Base-by-base conservation (phyloP, 345 rosid species). In the Gossypium rotundifolium region DNA sequence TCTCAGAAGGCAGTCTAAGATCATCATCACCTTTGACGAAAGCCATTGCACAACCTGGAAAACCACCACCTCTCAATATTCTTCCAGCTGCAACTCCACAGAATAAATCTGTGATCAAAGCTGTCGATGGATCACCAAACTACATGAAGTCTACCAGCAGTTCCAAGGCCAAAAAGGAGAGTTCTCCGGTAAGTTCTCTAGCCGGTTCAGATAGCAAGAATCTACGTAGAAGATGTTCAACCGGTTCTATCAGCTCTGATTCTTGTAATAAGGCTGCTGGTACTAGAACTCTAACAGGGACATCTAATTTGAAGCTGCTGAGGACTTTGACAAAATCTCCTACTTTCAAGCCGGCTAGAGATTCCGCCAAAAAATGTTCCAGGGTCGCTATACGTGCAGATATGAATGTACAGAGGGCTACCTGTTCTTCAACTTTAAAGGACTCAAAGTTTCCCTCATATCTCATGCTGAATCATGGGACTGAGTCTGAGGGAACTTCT, bases 71-170 rank as follows among this genome's bases (percentile, higher is more conserved):
- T 48, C 8, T 42, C 2, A 66, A 63, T 71, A 77, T 53, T 40
- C 81, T 53, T 40, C 81, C 68, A 74, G 17, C 70, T 49, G 33
- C 71, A 12, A 48, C 52, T 48, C 17, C 52, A 48, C 52, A 42
- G 51, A 83, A 84, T 86, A 88, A 80, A 75, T 14, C 69, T 76
- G 23, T 78, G 4, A 60, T 60, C 66, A 87, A 79, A 85, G 17
- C 73, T 8, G n/a, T 76, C 61, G 79, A 74, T 7, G 83, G 79
- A 1, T 79, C 88, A 23, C 97, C 97, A 9, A 94, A 91, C 79
- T 92, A 92, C 81, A 94, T 91, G 98, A 94, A 89, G 87, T 84
- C 87, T 44, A 94, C 98, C 7, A 85, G 85, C 84, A 82, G 98
- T 69, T 94, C 95, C 33, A 88, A 87, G 79, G 97, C 97, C 16